phyloP scores from a whole-genome alignment of 768 basidiomycete species.

The Tulasnella sp. region DNA sequence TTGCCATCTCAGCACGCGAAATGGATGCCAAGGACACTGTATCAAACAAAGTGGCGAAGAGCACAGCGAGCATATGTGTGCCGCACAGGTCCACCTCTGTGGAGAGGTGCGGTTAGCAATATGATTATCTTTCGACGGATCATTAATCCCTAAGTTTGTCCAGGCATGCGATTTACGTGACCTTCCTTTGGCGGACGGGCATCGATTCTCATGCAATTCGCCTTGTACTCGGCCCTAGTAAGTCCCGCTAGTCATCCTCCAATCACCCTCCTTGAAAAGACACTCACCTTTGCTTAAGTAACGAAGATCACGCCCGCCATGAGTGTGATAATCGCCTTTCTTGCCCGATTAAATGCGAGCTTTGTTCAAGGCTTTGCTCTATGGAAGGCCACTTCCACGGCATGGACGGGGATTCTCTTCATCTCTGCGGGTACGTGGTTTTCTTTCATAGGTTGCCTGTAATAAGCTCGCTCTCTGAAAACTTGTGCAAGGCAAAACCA shows the following conservation, averaged over 20 bases:
- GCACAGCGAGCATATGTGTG: conserved; percentile 51
- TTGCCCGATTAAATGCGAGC: conserved; percentile 52
- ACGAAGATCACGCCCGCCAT: conserved; percentile 46
- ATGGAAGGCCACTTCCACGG: conserved; percentile 51
- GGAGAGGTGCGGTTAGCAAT: conserved; percentile 40
- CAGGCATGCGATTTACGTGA: conserved; percentile 45
- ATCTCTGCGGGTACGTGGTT: conserved; percentile 54
- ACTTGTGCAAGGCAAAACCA: conserved; percentile 46
- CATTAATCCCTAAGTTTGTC: not conserved
- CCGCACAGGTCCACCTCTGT: conserved; percentile 52
- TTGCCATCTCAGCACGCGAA: conserved; percentile 46
- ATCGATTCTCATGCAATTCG: conserved; percentile 43
- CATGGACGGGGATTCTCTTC: conserved; percentile 39
- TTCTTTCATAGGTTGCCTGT: not conserved
- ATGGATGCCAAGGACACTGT: conserved; percentile 52
- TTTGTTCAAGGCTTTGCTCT: conserved; percentile 55
- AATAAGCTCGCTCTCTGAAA: not conserved
- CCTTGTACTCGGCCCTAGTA: conserved; percentile 36
- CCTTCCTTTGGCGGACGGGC: conserved; percentile 33
- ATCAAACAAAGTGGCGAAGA: conserved; percentile 49
- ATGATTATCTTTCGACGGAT: not conserved
- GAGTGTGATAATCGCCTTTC: conserved; percentile 46
- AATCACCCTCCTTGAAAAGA: not conserved
- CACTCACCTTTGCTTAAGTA: conserved; percentile 36
- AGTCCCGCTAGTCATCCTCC: not conserved